Evolutionary conservation across 208 protist species (phyloP), one percentile per base, ranked within the genome.

Genomic region (Acanthamoeba culbertsoni): DNA sequence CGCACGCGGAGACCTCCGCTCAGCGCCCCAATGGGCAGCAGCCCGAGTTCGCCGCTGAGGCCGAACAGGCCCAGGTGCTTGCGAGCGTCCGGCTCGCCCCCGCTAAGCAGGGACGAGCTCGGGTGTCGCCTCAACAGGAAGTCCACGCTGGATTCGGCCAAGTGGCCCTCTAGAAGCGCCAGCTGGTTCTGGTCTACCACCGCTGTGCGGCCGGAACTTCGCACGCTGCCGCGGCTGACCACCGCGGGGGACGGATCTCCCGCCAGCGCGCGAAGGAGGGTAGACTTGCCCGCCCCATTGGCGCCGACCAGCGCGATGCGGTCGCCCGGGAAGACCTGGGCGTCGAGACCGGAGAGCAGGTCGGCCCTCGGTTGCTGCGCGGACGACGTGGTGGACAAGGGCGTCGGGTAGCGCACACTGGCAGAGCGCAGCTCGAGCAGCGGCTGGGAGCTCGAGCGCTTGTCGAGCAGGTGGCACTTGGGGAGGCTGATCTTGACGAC

Each of bases 21-120:
- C 12, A 96, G 59, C 0, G 94, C 93, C 0, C 42, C 63, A 28
- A 97, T 96, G 26, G 75, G 71, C 31, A 96, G 92, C 23, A 94
- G 42, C 65, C 93, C 92, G 5, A 62, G 43, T 4, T 93, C 86
- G 23, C 98, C 97, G 16, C 94, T 97, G 37, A 99, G 95, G 68
- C 98, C 98, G 92, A 99, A 99, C 68, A 96, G 95, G 48, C 98
- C 98, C n/a, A 99, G 96, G 23, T 97, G 96, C 94, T 91, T 91
- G 5, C 93, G 48, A 7, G 63, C 45, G n/a, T 43, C 90, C 14
- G 48, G 6, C 8, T 57, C 48, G 4, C 89, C 73, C 12, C 79
- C 79, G 46, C 16, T 33, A 42, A 94, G 42, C 26, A 68, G 79
- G 16, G 89, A 94, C 6, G 55, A 79, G 55, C 79, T 48, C 6